phyloP scores from a whole-genome alignment of 352 stramenopile species.

The Saprolegnia parasitica region DNA sequence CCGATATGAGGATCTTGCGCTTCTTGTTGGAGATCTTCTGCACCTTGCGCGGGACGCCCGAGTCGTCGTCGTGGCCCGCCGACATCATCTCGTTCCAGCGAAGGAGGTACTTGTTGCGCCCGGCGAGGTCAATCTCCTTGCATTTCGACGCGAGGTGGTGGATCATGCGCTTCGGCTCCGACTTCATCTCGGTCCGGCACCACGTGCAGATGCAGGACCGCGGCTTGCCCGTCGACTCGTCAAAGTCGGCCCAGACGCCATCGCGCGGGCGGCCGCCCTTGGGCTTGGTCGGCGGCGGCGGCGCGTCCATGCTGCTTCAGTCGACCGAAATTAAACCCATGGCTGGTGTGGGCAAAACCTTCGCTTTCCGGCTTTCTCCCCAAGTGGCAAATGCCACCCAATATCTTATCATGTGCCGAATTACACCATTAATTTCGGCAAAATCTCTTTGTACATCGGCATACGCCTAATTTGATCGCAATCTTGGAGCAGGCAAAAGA shows the following conservation, averaged over 20 bases:
- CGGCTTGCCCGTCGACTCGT: conserved; percentile 11
- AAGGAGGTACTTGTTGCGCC: conserved; percentile 22
- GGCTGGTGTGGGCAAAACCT: no score
- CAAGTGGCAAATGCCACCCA: no score
- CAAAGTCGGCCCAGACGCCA: conserved; percentile 24
- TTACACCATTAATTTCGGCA: no score
- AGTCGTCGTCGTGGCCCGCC: neutral
- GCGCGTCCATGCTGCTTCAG: conserved; percentile 9
- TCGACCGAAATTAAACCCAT: no score
- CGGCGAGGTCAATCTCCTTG: conserved; percentile 18
- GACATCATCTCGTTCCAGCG: conserved; percentile 3
- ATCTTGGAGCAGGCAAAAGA: no score
- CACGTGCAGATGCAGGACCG: conserved; percentile 20
- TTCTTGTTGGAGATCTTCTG: conserved; percentile 3
- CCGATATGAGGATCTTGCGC: conserved; percentile 23
- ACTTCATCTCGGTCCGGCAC: conserved; percentile 29
- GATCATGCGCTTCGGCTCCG: conserved; percentile 28
- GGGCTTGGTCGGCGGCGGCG: conserved; percentile 5
- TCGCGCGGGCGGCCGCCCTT: conserved; percentile 29
- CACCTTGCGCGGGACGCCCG: neutral
- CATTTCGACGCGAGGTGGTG: conserved; percentile 24
- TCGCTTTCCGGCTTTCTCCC: no score
- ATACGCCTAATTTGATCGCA: no score
- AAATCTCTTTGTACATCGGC: no score
- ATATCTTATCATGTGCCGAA: no score